Conservation (phyloP, 441 rosid genomes). For the Brassica balearica region DNA sequence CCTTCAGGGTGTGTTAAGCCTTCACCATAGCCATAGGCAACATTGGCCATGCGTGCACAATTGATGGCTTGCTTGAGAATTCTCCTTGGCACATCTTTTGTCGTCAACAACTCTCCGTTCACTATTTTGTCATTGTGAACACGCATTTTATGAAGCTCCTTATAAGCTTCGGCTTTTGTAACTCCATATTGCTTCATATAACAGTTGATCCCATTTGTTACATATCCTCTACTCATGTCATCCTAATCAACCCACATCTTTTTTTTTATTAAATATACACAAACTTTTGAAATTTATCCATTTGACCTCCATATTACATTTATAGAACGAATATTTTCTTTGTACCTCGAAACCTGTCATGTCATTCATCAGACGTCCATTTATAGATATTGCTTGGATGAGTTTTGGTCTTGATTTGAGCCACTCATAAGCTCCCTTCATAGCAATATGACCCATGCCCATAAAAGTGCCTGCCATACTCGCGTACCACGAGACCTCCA, state of each 20-base stretch:
- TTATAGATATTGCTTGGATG: not conserved
- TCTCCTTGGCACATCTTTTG: not conserved
- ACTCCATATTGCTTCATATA: slow-evolving; percentile 25
- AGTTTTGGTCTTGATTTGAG: slow-evolving; percentile 29
- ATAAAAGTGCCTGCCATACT: slow-evolving; percentile 1
- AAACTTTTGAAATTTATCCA: no score
- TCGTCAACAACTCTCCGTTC: not conserved
- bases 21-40: no score
- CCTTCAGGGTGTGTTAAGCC: no score
- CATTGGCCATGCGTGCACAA: no score
- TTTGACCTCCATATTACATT: no score
- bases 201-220: not conserved
- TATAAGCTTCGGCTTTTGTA: not conserved
- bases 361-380: slow-evolving; percentile 24
- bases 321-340: no score
- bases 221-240: slow-evolving; percentile 18
- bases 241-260: not conserved
- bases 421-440: slow-evolving; percentile 17
- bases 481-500: slow-evolving; percentile 1
- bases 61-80: not conserved
- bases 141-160: not conserved
- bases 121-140: not conserved
- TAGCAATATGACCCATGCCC: slow-evolving; percentile 26
- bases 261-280: no score
- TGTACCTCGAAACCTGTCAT: slow-evolving; percentile 14